Percentiles rank a stretch among this genome's conserved stretches.
These are phyloP conservation scores for Saitoella complicata DNA, from an alignment of 805 yeast species.

Conservation along the genomic window DNA sequence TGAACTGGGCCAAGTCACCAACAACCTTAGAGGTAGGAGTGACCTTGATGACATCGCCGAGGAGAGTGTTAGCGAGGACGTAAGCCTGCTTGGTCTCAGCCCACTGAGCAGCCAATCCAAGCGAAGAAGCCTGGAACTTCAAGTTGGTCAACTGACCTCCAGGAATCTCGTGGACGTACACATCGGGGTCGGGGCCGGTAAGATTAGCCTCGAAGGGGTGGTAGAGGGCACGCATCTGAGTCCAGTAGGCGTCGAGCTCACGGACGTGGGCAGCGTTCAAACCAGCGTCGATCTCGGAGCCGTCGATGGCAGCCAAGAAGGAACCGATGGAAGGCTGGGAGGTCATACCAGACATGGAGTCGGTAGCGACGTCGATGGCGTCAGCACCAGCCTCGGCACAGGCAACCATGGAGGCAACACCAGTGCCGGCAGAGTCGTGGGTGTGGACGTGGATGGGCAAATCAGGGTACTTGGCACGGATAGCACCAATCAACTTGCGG, in stretches of 20 bases:
- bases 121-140: slow-evolving; percentile 97
- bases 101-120: slow-evolving; percentile 96
- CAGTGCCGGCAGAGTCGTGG: slow-evolving; percentile 99
- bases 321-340: slow-evolving; percentile 96
- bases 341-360: slow-evolving; percentile 96
- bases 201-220: slow-evolving; percentile 96
- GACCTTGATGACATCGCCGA: slow-evolving; percentile 96
- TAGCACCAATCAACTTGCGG: slow-evolving; percentile 53
- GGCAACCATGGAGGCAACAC: slow-evolving; percentile 91
- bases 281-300: slow-evolving; percentile 54
- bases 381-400: slow-evolving; percentile 95
- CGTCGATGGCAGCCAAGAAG: slow-evolving; percentile 78
- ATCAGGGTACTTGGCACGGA: slow-evolving; percentile 77
- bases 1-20: slow-evolving; percentile 98
- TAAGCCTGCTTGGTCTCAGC: slow-evolving; percentile 87
- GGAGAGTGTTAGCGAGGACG: slow-evolving; percentile 71
- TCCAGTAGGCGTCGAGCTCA: slow-evolving; percentile 91
- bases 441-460: slow-evolving; percentile 97
- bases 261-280: slow-evolving; percentile 51
- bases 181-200: slow-evolving; percentile 99
- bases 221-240: slow-evolving; percentile 91
- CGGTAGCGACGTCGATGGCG: slow-evolving; percentile 92
- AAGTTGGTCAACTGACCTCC: slow-evolving; percentile 98
- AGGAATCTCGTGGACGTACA: slow-evolving; percentile 94
- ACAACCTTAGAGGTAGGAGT: slow-evolving; percentile 99